Percentiles rank a stretch among this genome's conserved stretches.
Evolutionary conservation across 2,329 filamentous ascomycete genomes (phyloP).

Genomic region (Calonectria ilicicola): DNA sequence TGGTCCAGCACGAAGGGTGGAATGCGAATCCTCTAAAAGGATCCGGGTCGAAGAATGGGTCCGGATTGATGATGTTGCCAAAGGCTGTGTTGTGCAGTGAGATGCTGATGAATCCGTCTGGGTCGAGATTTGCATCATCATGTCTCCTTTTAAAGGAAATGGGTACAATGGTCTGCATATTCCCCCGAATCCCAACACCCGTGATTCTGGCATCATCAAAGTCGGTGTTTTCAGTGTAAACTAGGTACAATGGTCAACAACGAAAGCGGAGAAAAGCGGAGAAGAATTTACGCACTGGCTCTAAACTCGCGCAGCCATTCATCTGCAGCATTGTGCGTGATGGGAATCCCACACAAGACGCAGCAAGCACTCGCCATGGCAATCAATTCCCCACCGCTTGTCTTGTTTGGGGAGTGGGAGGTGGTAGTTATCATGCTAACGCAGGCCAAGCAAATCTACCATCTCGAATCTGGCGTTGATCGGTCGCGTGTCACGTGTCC

Average conservation of each 20-base stretch:
- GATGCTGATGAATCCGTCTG: not conserved
- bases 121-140: not conserved
- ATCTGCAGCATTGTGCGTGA: not conserved
- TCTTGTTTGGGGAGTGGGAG: not conserved
- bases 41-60: not conserved
- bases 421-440: not conserved
- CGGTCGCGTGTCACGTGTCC: not conserved
- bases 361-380: not conserved
- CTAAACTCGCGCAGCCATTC: not conserved
- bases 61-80: not conserved
- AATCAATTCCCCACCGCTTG: not conserved
- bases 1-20: slow-evolving; percentile 23
- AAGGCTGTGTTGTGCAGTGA: slow-evolving; percentile 4
- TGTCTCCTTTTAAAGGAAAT: not conserved
- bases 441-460: not conserved
- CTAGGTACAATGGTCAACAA: not conserved
- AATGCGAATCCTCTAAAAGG: slow-evolving; percentile 25
- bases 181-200: not conserved
- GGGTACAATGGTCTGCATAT: not conserved
- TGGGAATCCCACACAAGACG: not conserved
- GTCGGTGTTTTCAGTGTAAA: not conserved
- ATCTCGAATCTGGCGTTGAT: not conserved
- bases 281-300: not conserved
- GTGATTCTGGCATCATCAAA: not conserved
- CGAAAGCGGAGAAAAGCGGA: not conserved